phyloP scores from a whole-genome alignment of 192 early-diverging fungal species.

The Lobosporangium transversale region DNA sequence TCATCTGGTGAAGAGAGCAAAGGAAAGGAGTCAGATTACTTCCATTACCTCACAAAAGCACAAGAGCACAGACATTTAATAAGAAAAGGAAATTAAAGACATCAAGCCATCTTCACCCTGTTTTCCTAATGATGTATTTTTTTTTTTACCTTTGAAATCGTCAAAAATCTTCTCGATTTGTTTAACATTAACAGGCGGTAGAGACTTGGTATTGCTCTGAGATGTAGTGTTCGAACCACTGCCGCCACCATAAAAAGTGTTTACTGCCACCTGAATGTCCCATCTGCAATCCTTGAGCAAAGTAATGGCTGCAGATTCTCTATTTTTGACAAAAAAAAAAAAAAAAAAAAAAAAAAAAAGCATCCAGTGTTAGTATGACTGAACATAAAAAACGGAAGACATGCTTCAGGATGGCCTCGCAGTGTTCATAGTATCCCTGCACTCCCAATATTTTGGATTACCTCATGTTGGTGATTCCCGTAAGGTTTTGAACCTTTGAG shows the following conservation, averaged over 20 bases:
- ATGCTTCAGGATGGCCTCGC: no score
- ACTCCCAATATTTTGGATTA: conserved; percentile 14
- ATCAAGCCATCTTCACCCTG: no score
- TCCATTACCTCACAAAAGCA: no score
- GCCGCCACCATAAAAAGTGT: conserved; percentile 64
- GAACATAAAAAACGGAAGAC: no score
- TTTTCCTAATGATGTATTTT: no score
- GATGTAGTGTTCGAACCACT: conserved; percentile 15
- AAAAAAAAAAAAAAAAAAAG: no score
- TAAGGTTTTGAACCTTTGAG: conserved; percentile 40
- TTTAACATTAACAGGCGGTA: conserved; percentile 38
- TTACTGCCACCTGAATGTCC: conserved; percentile 75
- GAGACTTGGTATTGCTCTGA: conserved; percentile 6
- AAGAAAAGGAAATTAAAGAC: conserved; percentile 10
- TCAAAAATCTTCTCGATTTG: conserved; percentile 72
- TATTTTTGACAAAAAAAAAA: conserved; percentile 48
- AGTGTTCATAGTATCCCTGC: no score
- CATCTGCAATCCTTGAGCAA: conserved; percentile 68
- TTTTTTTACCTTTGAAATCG: conserved; percentile 79
- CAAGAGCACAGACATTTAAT: no score
- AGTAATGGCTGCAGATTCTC: conserved; percentile 64
- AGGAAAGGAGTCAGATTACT: background rate
- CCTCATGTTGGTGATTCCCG: conserved; percentile 45
- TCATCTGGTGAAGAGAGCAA: conserved; percentile 50
- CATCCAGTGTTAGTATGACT: background rate